Base-by-base conservation (phyloP, 371 early-diverging fungal species). In the Apophysomyces trapeziformis region DNA sequence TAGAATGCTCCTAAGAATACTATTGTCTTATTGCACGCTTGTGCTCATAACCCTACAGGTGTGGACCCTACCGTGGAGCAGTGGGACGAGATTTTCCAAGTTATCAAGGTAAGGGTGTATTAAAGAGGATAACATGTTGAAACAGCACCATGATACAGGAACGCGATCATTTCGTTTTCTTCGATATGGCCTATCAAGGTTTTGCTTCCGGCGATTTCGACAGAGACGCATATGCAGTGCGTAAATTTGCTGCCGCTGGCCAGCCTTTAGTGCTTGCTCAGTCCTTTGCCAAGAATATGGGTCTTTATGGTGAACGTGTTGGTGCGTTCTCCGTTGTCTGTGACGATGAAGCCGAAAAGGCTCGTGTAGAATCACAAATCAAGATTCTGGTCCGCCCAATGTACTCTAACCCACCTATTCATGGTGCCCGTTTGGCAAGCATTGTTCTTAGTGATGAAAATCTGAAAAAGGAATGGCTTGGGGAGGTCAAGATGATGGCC, bases 161-260 rank as follows among this genome's bases (percentile, higher is more conserved):
- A 54, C 90, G 92, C 70, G 82, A 85, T 12, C 95, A 95, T 78
- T 87, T 95, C 60, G 79, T 89, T 61, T 96, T 96, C 90, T 97
- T 98, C 68, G 97, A 98, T 77, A 95, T 96, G 94, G 98, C 97
- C 41, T 98, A 98, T 86, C 96, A 97, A 87, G 98, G 98, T 41
- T 98, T 98, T 72, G 97, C 97, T 44, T 93, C 95, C n/a, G 98
- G 98, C 68, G 87, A 92, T 79, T 89, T 90, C 46, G 79, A 86
- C 75, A 85, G 85, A 63, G 98, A 98, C 77, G 97, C 97, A 14
- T 93, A 92, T 69, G 95, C 96, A 61, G 81, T 96, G 61, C 95
- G 98, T 67, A 87, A 91, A 74, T 98, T 98, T 77, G 91, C 93
- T 39, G 79, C 72, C 26, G 85, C 90, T 46, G 95, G 92, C 16